phyloP scores from a whole-genome alignment of 2,329 filamentous ascomycete species.

The Mycocentrospora acerina region DNA sequence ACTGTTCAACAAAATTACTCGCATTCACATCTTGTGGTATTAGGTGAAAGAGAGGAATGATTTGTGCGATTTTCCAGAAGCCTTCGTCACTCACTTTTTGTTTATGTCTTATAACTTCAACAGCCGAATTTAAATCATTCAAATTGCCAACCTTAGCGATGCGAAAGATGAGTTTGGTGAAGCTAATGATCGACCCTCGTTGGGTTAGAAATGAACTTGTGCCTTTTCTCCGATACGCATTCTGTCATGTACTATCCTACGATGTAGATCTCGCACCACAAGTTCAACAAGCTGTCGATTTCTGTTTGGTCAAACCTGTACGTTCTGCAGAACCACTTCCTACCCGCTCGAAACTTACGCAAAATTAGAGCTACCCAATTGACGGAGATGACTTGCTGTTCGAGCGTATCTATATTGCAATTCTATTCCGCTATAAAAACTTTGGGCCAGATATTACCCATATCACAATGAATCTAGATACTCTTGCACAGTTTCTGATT shows the following conservation, averaged over 20 bases:
- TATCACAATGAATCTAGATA: conserved; percentile 9
- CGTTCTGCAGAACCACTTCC: neutral
- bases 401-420: conserved; percentile 15
- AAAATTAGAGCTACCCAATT: conserved; percentile 2
- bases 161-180: conserved; percentile 6
- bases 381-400: conserved; percentile 12
- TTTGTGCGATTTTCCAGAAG: too few relatives aligned
- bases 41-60: too few relatives aligned
- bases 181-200: conserved; percentile 3
- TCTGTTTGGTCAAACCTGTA: conserved; percentile 7
- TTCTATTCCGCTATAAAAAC: conserved; percentile 6
- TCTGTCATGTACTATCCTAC: conserved; percentile 5
- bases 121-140: too few relatives aligned
- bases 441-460: conserved; percentile 4
- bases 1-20: too few relatives aligned
- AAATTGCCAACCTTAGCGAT: too few relatives aligned
- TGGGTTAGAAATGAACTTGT: conserved; percentile 13
- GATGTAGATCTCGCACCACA: conserved; percentile 5
- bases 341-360: neutral
- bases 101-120: too few relatives aligned
- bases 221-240: conserved; percentile 14
- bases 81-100: too few relatives aligned
- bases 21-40: too few relatives aligned
- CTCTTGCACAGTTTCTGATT: conserved; percentile 11
- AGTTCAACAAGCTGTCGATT: conserved; percentile 3